Conservation (phyloP, 306 rosid genomes). For the Nissolia schottii region DNA sequence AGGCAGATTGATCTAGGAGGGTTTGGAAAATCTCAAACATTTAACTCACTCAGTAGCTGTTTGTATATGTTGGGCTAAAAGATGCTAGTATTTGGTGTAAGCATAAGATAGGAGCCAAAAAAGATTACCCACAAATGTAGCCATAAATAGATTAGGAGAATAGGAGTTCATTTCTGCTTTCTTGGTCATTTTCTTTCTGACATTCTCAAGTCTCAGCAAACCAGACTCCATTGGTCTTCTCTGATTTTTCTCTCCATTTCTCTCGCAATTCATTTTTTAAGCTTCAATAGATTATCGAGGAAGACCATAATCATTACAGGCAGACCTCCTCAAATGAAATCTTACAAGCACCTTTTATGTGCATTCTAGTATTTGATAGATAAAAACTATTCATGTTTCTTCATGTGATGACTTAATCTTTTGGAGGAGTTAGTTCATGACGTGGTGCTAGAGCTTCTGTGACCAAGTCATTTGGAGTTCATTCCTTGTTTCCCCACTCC, state of each 20-base stretch:
- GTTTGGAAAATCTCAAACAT: not conserved
- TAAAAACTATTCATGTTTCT: not conserved
- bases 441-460: not conserved
- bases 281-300: not conserved
- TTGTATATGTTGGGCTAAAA: constrained; percentile 9
- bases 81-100: not conserved
- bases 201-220: not conserved
- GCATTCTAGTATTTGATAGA: not conserved
- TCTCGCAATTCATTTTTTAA: not conserved
- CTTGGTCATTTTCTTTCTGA: not conserved
- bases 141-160: not conserved
- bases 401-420: not conserved
- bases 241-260: not conserved
- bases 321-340: not conserved
- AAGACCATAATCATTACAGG: not conserved
- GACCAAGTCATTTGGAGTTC: not conserved
- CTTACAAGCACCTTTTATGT: not conserved
- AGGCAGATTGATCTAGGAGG: constrained; percentile 7
- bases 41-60: not conserved
- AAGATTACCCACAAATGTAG: not conserved
- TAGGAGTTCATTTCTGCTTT: not conserved
- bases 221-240: not conserved
- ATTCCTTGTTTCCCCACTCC: no score
- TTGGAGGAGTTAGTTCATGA: not conserved
- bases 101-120: not conserved